A percentile compares a stretch with the other conserved stretches of the same genome.
Evolutionary conservation across 257 asterid genomes (phyloP).

Genomic region (Fraxinus quadrangulata): DNA sequence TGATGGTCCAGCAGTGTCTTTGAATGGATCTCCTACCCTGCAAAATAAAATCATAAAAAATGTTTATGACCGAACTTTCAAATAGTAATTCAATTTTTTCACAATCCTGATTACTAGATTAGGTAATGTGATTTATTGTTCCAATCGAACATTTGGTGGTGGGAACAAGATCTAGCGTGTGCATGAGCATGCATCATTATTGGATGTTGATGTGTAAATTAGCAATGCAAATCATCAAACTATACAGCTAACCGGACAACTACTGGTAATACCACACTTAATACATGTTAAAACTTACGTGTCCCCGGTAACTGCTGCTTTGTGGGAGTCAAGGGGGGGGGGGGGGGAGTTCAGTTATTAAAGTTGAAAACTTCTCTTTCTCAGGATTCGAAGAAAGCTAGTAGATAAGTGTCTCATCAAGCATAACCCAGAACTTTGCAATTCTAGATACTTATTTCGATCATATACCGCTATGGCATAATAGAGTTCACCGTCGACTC

Average conservation of each 20-base stretch:
- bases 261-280: background rate
- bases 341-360: too few species aligned
- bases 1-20: constrained; percentile 99
- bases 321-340: constrained; percentile 76
- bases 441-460: too few species aligned
- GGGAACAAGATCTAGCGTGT: background rate
- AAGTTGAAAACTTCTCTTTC: too few species aligned
- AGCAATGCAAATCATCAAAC: background rate
- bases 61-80: background rate
- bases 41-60: constrained; percentile 10
- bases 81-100: background rate
- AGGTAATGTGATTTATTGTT: background rate
- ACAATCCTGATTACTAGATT: background rate
- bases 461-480: too few species aligned
- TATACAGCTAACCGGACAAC: background rate
- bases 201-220: background rate
- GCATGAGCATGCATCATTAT: background rate
- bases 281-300: constrained; percentile 62
- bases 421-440: background rate
- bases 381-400: too few species aligned
- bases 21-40: constrained; percentile 99
- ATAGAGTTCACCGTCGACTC: background rate
- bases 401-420: too few species aligned
- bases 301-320: constrained; percentile 97
- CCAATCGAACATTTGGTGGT: background rate